phyloP scores from a whole-genome alignment of 1,284 basidiomycete species.

The Sanghuangporus sanghuang region DNA sequence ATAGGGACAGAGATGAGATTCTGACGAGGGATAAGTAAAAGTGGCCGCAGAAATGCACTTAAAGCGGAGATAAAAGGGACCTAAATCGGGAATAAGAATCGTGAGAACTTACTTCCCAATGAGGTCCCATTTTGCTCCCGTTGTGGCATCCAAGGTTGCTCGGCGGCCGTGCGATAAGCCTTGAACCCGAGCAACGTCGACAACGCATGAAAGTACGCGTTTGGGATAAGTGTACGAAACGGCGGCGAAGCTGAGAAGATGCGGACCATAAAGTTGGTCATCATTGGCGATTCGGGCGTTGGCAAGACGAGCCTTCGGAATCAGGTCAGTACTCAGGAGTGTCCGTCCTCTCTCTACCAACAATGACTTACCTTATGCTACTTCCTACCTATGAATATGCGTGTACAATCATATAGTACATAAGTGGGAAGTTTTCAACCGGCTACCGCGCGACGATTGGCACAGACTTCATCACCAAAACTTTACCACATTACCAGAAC shows the following conservation, averaged over 20 bases:
- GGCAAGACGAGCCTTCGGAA: conserved; percentile 71
- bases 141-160: too few relatives aligned
- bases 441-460: conserved; percentile 81
- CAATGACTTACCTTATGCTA: background rate
- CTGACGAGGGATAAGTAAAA: background rate
- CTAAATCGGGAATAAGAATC: background rate
- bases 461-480: conserved; percentile 76
- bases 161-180: background rate
- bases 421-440: conserved; percentile 66
- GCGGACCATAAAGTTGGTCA: conserved; percentile 56
- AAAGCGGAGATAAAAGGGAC: background rate
- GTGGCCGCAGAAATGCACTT: background rate
- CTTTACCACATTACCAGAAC: conserved; percentile 51
- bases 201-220: conserved; percentile 1
- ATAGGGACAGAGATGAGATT: background rate
- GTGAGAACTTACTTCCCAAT: background rate
- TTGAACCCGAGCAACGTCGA: background rate
- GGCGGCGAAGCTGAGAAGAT: background rate
- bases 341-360: background rate
- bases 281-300: conserved; percentile 72
- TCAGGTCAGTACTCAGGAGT: conserved; percentile 43
- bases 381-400: background rate
- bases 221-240: background rate
- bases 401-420: conserved; percentile 43
- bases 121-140: background rate